Evolutionary conservation across 768 basidiomycete species (phyloP), one percentile per base, ranked within the genome.

Genomic region (Lepiota venenata): DNA sequence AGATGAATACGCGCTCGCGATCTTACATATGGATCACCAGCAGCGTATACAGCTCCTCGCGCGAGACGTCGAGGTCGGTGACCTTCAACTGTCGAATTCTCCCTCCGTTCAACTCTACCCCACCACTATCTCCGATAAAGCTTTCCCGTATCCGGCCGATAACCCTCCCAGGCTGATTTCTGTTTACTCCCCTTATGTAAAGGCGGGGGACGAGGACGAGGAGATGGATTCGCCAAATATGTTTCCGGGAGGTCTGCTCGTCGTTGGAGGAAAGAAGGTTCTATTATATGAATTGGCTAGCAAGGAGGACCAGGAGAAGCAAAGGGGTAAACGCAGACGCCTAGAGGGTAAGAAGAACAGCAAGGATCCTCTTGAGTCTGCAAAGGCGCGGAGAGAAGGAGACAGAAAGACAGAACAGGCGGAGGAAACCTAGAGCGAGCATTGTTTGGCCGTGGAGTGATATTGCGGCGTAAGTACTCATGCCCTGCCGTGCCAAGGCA

Each of bases 381-480:
- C 66, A 11, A 75, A 74, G 55, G 82, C 82, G 1, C 77, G 70
- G 56, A n/a, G 72, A 76, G 50, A 86, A 85, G 59, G 83, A 87
- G 58, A 70, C 71, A 36, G 83, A 81, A 56, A 69, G 77, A 46
- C 83, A 83, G 55, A 70, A 64, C 18, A 77, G 71, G 66, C 79
- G 73, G 59, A 72, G 80, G 55, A 89, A 82, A 56, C 69, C 84
- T 0, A 76, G 71, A 36, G 81, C 80, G 0, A 63, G 65, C 35
- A 75, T 90, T 14, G 78, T 82, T 12, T 91, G 90, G 91, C 88
- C 88, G 7, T 91, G 87, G 83, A 80, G 77, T 55, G 81, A 84
- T 56, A 74, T 92, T 38, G 75, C 81, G 57, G 82, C 85, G 90
- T 92, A 64, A 60, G 84, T 70, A 3, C 27, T 20, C 10, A 25